These are phyloP conservation scores for Periglandula ipomoeae DNA, from an alignment of 2,329 filamentous ascomycete genomes.

Conservation along the genomic window DNA sequence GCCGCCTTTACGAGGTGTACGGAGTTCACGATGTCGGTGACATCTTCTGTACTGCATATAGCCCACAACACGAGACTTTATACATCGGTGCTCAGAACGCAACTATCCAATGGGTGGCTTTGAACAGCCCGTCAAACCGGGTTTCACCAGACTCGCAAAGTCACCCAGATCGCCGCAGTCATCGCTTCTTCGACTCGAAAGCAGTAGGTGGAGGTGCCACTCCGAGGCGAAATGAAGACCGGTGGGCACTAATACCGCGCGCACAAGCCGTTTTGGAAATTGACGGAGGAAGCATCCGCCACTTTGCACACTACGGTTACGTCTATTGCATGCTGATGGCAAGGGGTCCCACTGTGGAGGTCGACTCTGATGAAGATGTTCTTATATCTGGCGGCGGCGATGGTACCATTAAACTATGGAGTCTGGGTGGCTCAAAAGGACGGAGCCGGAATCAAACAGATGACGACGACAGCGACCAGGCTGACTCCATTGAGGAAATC, in stretches of 20 bases:
- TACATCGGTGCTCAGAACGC: conserved; percentile 94
- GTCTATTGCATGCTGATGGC: conserved; percentile 93
- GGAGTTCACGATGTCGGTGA: conserved; percentile 92
- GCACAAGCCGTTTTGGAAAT: conserved; percentile 63
- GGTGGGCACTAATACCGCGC: conserved; percentile 44
- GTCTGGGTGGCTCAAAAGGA: conserved; percentile 33
- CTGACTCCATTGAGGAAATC: conserved; percentile 58
- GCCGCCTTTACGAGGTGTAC: conserved; percentile 79
- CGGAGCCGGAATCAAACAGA: conserved; percentile 17
- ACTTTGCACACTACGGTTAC: conserved; percentile 93
- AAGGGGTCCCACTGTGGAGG: conserved; percentile 55
- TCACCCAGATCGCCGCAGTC: conserved; percentile 68
- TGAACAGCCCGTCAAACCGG: conserved; percentile 53
- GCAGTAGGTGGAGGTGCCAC: conserved; percentile 76
- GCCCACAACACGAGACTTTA: conserved; percentile 65
- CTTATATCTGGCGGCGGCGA: conserved; percentile 88
- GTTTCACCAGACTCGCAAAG: conserved; percentile 54
- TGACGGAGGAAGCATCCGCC: conserved; percentile 66
- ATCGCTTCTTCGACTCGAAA: conserved; percentile 87
- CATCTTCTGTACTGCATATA: conserved; percentile 91
- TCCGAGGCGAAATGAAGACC: conserved; percentile 57
- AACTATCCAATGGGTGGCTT: conserved; percentile 83
- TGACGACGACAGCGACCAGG: conserved; percentile 28
- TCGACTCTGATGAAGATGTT: conserved; percentile 67
- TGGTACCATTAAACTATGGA: conserved; percentile 92